phyloP scores from a whole-genome alignment of 371 early-diverging fungal genomes.

The Haplosporangium sp. region DNA sequence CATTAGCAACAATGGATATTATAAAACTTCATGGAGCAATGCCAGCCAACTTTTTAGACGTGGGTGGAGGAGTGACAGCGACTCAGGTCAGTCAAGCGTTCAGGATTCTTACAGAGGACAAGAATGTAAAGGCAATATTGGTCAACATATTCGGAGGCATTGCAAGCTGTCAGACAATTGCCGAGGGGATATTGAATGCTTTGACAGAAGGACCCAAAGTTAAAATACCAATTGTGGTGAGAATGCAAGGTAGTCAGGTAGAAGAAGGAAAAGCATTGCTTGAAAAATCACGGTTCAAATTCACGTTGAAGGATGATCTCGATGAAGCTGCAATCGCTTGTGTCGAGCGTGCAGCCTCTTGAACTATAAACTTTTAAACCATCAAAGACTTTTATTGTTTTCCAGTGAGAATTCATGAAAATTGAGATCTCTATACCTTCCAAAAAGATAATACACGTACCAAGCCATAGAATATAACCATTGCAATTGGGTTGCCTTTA shows the following conservation, averaged over 20 bases:
- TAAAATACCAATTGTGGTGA: slow-evolving; percentile 72
- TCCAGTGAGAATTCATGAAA: too few species aligned
- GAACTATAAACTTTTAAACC: too few species aligned
- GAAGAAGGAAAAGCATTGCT: slow-evolving; percentile 74
- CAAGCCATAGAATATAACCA: too few species aligned
- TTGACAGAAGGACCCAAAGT: slow-evolving; percentile 66
- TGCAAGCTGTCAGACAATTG: slow-evolving; percentile 79
- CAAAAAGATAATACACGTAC: too few species aligned
- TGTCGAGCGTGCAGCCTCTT: slow-evolving; percentile 18
- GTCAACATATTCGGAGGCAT: slow-evolving; percentile 83
- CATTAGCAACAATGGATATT: slow-evolving; percentile 83
- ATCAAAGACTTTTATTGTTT: too few species aligned
- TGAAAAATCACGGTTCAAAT: slow-evolving; percentile 62
- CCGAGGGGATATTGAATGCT: slow-evolving; percentile 76
- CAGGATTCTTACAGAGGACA: slow-evolving; percentile 76
- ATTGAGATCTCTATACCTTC: too few species aligned
- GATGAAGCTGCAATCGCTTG: slow-evolving; percentile 71
- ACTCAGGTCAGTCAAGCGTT: slow-evolving; percentile 76
- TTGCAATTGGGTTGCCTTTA: too few species aligned
- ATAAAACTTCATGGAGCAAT: slow-evolving; percentile 76
- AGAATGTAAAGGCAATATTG: slow-evolving; percentile 72
- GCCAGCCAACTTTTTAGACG: slow-evolving; percentile 81
- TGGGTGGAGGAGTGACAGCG: slow-evolving; percentile 74
- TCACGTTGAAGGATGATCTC: slow-evolving; percentile 72
- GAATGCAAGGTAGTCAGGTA: slow-evolving; percentile 69